phyloP scores from a whole-genome alignment of 441 rosid species.

The Flueggea neowawraea region DNA sequence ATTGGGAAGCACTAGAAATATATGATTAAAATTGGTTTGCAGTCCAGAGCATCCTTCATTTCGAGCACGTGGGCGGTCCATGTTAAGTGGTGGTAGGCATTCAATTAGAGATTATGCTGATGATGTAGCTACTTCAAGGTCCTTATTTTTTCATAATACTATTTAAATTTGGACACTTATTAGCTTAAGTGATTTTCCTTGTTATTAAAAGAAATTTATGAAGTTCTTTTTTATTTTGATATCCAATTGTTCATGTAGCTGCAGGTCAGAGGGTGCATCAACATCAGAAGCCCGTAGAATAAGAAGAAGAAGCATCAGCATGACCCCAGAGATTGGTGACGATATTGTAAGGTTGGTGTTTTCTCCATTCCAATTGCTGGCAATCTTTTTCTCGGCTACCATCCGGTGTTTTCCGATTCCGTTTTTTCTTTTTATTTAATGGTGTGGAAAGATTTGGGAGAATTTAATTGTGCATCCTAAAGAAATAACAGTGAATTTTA shows the following conservation, averaged over 20 bases:
- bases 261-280: slow-evolving; percentile 85
- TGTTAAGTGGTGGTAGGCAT: slow-evolving; percentile 86
- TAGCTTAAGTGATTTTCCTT: no score
- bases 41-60: slow-evolving; percentile 99
- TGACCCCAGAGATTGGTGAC: slow-evolving; percentile 99
- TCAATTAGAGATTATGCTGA: slow-evolving; percentile 58
- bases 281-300: slow-evolving; percentile 77
- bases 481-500: no score
- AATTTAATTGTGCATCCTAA: no score
- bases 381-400: no score
- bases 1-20: no score
- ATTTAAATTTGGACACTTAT: background rate
- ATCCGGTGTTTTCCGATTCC: background rate
- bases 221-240: background rate
- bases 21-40: slow-evolving; percentile 26
- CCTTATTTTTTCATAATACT: slow-evolving; percentile 8
- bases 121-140: slow-evolving; percentile 86
- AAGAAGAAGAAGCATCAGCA: slow-evolving; percentile 98
- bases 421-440: background rate
- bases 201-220: no score
- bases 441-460: background rate
- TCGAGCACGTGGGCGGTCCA: slow-evolving; percentile 83
- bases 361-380: slow-evolving; percentile 14
- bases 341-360: slow-evolving; percentile 93
- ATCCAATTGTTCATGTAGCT: slow-evolving; percentile 32